A percentile compares a stretch with the other conserved stretches of the same genome.
Evolutionary conservation across 306 rosid genomes (phyloP).

Genomic region (Styphnolobium japonicum): DNA sequence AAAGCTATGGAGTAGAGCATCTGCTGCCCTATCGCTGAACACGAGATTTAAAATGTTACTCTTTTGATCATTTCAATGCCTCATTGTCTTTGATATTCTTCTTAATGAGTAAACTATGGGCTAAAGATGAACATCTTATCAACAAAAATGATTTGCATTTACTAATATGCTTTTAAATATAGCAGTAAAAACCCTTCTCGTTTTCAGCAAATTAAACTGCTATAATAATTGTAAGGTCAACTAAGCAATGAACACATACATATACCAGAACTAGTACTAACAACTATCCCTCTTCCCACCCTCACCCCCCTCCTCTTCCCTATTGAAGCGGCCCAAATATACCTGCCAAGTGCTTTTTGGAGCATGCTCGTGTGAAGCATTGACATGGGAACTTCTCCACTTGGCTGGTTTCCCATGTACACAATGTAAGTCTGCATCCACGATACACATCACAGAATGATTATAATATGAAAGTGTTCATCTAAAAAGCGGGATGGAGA

Average conservation of each 20-base stretch:
- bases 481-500: background rate
- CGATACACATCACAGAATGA: background rate
- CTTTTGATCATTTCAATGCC: background rate
- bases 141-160: too few species aligned
- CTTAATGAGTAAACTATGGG: too few species aligned
- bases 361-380: slow-evolving; percentile 29
- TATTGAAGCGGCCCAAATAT: too few species aligned
- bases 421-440: slow-evolving; percentile 31
- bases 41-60: background rate
- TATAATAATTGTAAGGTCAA: too few species aligned
- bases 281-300: too few species aligned
- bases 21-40: background rate
- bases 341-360: slow-evolving; percentile 25
- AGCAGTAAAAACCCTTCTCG: too few species aligned
- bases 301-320: too few species aligned
- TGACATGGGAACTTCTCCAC: background rate
- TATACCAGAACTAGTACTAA: too few species aligned
- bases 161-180: too few species aligned
- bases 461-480: background rate
- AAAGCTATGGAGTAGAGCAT: slow-evolving; percentile 21
- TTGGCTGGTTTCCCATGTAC: slow-evolving; percentile 11
- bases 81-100: background rate
- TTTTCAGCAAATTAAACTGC: too few species aligned
- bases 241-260: too few species aligned
- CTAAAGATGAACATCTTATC: too few species aligned